phyloP scores from a whole-genome alignment of 2,329 filamentous ascomycete species.

The Bipolaris sorokiniana region DNA sequence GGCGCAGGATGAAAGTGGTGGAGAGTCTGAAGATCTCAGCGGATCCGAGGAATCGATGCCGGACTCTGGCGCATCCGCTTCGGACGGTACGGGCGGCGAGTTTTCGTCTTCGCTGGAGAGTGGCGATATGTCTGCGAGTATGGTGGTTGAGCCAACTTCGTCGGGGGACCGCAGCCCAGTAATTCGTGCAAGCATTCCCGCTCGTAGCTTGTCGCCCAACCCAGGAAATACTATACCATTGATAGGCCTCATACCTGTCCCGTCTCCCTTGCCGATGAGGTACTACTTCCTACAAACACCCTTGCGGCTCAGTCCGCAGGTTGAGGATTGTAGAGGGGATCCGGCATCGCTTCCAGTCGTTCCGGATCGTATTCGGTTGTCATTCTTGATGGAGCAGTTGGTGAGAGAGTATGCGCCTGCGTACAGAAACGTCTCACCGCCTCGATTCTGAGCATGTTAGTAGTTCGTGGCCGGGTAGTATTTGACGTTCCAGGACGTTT shows the following conservation, averaged over 20 bases:
- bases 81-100: background rate
- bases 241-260: slow-evolving; percentile 5
- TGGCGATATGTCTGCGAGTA: slow-evolving; percentile 6
- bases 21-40: background rate
- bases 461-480: background rate
- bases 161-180: slow-evolving; percentile 5
- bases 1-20: background rate
- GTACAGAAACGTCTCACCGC: slow-evolving; percentile 5
- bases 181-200: slow-evolving; percentile 10
- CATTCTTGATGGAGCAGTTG: slow-evolving; percentile 8
- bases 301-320: slow-evolving; percentile 40
- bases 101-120: slow-evolving; percentile 6
- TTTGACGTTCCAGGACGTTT: background rate
- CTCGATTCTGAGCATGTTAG: slow-evolving; percentile 1
- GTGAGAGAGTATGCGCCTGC: background rate
- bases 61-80: background rate
- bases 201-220: slow-evolving; percentile 29
- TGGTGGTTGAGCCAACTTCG: slow-evolving; percentile 3
- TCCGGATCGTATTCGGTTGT: slow-evolving; percentile 21
- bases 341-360: slow-evolving; percentile 29
- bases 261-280: slow-evolving; percentile 7
- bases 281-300: slow-evolving; percentile 37
- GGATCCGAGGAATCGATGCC: background rate
- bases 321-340: slow-evolving; percentile 37
- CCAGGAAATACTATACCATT: slow-evolving; percentile 28